Evolutionary conservation across 2,329 filamentous ascomycete species (phyloP).

Genomic region (Colletotrichum ledebouriae): DNA sequence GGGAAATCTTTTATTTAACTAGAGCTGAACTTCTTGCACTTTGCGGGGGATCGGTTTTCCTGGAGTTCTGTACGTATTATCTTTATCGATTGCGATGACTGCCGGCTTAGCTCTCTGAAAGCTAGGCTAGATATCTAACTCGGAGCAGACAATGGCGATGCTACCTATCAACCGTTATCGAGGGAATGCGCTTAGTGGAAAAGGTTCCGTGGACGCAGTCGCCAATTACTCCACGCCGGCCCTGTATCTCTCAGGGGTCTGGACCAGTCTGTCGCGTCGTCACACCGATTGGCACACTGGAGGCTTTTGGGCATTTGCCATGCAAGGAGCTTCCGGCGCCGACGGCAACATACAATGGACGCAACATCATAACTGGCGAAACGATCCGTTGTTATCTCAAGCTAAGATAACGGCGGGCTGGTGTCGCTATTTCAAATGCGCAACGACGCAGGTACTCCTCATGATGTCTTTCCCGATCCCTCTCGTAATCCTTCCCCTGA

Average conservation of each 20-base stretch:
- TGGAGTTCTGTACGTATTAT: slow-evolving; percentile 9
- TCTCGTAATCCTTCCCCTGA: not conserved
- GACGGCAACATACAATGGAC: slow-evolving; percentile 1
- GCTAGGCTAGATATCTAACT: slow-evolving; percentile 16
- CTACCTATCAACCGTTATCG: not conserved
- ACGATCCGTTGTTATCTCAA: not conserved
- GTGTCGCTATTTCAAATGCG: slow-evolving; percentile 6
- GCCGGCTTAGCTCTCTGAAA: slow-evolving; percentile 8
- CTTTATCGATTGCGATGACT: not conserved
- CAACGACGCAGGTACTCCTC: not conserved
- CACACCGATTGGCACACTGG: not conserved
- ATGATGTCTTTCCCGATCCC: not conserved
- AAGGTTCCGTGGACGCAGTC: slow-evolving; percentile 4
- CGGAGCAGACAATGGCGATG: not conserved
- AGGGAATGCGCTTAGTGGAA: slow-evolving; percentile 15
- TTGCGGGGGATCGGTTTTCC: slow-evolving; percentile 6
- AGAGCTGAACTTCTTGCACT: not conserved
- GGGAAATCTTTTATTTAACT: not conserved
- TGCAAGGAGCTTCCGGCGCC: slow-evolving; percentile 1
- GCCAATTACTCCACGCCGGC: slow-evolving; percentile 2
- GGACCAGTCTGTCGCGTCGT: not conserved
- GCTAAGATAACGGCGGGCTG: slow-evolving; percentile 16
- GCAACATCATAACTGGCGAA: not conserved
- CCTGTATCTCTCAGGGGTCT: slow-evolving; percentile 15
- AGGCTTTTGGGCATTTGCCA: not conserved